phyloP scores from a whole-genome alignment of 2,329 filamentous ascomycete species.

The Fusarium kyushuense region DNA sequence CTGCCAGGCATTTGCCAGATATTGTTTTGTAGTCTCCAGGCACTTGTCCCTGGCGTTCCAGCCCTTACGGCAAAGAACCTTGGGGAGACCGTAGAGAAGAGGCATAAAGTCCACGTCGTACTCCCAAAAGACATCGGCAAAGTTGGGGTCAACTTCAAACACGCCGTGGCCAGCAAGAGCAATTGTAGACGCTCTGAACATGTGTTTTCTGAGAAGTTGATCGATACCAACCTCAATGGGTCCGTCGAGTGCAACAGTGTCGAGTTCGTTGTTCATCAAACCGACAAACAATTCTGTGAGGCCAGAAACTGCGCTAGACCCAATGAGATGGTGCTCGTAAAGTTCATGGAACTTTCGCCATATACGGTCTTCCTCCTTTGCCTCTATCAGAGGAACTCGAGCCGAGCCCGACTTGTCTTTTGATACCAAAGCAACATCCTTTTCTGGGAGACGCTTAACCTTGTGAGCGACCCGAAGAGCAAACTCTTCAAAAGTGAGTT shows the following conservation, averaged over 20 bases:
- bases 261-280: constrained; percentile 30
- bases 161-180: constrained; percentile 34
- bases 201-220: constrained; percentile 41
- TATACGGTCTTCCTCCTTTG: constrained; percentile 36
- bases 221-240: constrained; percentile 34
- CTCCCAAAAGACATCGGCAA: constrained; percentile 40
- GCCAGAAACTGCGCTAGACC: constrained; percentile 27
- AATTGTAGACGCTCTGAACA: constrained; percentile 43
- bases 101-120: constrained; percentile 45
- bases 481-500: constrained; percentile 42
- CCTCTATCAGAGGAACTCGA: constrained; percentile 27
- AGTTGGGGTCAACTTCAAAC: constrained; percentile 30
- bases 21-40: constrained; percentile 29
- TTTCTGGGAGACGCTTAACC: constrained; percentile 37
- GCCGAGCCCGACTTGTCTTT: constrained; percentile 41
- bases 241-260: not conserved
- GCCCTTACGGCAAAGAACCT: constrained; percentile 37
- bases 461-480: constrained; percentile 43
- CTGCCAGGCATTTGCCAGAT: constrained; percentile 32
- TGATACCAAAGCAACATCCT: constrained; percentile 31
- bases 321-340: constrained; percentile 38
- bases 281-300: constrained; percentile 36
- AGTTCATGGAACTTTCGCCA: constrained; percentile 44
- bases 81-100: constrained; percentile 39
- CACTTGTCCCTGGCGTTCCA: constrained; percentile 41